Evolutionary conservation across 257 asterid species (phyloP).

Genomic region (Verbascum thapsus): DNA sequence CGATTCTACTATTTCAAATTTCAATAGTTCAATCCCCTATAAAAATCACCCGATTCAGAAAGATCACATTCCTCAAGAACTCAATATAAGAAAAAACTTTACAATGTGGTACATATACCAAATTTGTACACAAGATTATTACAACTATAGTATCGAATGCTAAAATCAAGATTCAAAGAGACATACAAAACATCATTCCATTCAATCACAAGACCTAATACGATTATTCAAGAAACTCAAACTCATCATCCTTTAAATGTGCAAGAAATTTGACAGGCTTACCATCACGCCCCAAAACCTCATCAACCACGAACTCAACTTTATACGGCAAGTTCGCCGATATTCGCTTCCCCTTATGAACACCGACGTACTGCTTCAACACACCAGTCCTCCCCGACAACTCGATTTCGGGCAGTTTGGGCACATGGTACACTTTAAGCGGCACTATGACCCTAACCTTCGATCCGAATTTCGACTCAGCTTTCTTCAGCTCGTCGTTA

Average conservation of each 20-base stretch:
- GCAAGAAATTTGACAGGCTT: slow-evolving; percentile 69
- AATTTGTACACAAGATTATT: slow-evolving; percentile 33
- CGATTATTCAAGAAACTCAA: slow-evolving; percentile 78
- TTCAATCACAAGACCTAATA: slow-evolving; percentile 21
- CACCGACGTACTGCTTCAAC: slow-evolving; percentile 79
- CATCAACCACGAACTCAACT: slow-evolving; percentile 66
- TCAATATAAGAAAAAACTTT: slow-evolving; percentile 25
- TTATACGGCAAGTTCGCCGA: slow-evolving; percentile 90
- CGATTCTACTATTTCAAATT: not conserved
- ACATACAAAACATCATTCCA: slow-evolving; percentile 7
- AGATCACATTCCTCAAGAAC: slow-evolving; percentile 6
- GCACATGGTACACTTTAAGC: slow-evolving; percentile 76
- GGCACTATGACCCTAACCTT: slow-evolving; percentile 73
- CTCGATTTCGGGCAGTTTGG: slow-evolving; percentile 75
- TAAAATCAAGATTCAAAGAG: slow-evolving; percentile 24
- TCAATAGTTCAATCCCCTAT: not conserved
- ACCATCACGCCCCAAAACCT: slow-evolving; percentile 56
- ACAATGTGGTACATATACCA: slow-evolving; percentile 33
- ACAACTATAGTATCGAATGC: slow-evolving; percentile 25
- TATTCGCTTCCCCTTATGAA: slow-evolving; percentile 68
- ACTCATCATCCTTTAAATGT: slow-evolving; percentile 91
- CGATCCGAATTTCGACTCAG: slow-evolving; percentile 43
- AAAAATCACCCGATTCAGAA: not conserved
- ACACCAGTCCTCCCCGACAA: slow-evolving; percentile 60
- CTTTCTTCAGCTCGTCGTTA: slow-evolving; percentile 41